These are phyloP conservation scores for Calonectria ilicicola DNA, from an alignment of 2,329 filamentous ascomycete species.

Conservation along the genomic window DNA sequence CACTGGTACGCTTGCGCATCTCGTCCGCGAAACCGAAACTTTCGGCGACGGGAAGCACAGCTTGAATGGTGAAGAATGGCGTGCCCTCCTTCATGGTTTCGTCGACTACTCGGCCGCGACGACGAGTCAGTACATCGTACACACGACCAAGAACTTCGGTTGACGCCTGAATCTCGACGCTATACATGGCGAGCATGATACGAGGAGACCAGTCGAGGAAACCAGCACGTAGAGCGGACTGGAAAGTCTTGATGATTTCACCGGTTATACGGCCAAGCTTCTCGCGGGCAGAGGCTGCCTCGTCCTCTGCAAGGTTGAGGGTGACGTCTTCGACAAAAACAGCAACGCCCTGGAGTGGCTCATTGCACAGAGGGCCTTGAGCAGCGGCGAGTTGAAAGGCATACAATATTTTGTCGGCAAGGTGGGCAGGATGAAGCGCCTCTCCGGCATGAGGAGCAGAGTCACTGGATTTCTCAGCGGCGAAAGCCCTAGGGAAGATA, in stretches of 20 bases:
- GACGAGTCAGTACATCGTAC: constrained; percentile 96
- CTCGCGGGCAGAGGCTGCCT: constrained; percentile 69
- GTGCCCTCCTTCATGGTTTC: constrained; percentile 96
- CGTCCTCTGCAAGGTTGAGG: constrained; percentile 67
- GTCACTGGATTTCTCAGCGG: constrained; percentile 47
- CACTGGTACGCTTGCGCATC: constrained; percentile 93
- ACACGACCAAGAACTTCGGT: constrained; percentile 95
- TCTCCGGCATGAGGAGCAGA: constrained; percentile 57
- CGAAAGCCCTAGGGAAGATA: constrained; percentile 79
- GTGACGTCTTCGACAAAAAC: constrained; percentile 87
- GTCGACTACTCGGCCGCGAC: constrained; percentile 87
- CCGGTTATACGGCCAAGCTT: constrained; percentile 86
- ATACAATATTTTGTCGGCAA: constrained; percentile 91
- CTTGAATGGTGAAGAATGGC: constrained; percentile 94
- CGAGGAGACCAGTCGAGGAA: constrained; percentile 97
- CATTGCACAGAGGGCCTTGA: constrained; percentile 91
- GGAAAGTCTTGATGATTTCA: constrained; percentile 91
- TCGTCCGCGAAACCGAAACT: constrained; percentile 97
- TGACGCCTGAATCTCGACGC: constrained; percentile 95
- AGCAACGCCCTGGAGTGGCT: constrained; percentile 93
- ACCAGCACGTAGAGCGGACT: constrained; percentile 83
- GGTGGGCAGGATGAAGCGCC: constrained; percentile 71
- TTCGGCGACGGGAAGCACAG: constrained; percentile 90
- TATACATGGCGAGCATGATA: constrained; percentile 98
- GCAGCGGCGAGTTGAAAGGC: constrained; percentile 93